These are phyloP conservation scores for Malassezia nana DNA, from an alignment of 1,284 basidiomycete species.

Conservation along the genomic window DNA sequence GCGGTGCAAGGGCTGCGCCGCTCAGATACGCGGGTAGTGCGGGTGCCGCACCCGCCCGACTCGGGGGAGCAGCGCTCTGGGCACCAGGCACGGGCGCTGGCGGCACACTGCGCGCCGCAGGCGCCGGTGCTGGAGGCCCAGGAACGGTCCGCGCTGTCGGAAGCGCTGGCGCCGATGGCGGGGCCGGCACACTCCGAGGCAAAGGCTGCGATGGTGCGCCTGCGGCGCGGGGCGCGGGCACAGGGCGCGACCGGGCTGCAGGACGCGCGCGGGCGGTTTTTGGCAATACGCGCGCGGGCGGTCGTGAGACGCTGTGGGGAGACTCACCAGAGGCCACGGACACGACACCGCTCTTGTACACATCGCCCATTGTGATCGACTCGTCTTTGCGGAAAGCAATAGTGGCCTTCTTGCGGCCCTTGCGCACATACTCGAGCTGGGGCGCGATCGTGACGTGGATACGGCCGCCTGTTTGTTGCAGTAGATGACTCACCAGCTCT, in stretches of 20 bases:
- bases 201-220: conserved; percentile 52
- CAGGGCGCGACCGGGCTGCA: conserved; percentile 25
- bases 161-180: conserved; percentile 3
- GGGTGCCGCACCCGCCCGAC: background rate
- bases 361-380: conserved; percentile 63
- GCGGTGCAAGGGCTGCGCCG: background rate
- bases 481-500: conserved; percentile 72
- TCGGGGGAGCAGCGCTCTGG: background rate
- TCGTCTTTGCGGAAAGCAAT: conserved; percentile 88
- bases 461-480: conserved; percentile 69
- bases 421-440: conserved; percentile 64
- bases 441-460: conserved; percentile 55
- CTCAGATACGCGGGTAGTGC: background rate
- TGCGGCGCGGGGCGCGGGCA: conserved; percentile 25
- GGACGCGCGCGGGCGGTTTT: background rate
- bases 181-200: conserved; percentile 52
- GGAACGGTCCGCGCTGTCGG: conserved; percentile 9
- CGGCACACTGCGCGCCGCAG: background rate
- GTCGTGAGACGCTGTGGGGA: conserved; percentile 65
- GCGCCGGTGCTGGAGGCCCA: conserved; percentile 9
- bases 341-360: conserved; percentile 88
- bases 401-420: conserved; percentile 85
- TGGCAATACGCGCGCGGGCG: conserved; percentile 59
- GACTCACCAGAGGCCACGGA: conserved; percentile 81
- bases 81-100: too few relatives aligned